These are phyloP conservation scores for Microstegium vimineum DNA, from an alignment of 176 grass and related monocot species.

Conservation along the genomic window DNA sequence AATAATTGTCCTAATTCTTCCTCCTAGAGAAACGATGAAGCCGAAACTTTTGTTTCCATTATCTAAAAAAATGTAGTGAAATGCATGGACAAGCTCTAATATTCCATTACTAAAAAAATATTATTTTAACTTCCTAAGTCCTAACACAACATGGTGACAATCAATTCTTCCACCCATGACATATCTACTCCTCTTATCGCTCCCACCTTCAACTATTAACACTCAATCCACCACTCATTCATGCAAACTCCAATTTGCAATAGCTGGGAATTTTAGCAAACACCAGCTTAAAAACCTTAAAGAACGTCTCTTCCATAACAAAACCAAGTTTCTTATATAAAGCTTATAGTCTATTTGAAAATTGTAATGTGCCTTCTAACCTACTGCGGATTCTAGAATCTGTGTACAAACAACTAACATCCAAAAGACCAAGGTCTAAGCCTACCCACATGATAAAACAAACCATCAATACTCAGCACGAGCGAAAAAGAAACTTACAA, in stretches of 20 bases:
- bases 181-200: background rate
- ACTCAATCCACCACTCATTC: background rate
- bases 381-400: background rate
- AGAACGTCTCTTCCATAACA: background rate
- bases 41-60: too few relatives aligned
- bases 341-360: background rate
- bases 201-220: background rate
- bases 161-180: background rate
- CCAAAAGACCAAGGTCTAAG: background rate
- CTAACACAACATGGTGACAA: background rate
- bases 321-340: background rate
- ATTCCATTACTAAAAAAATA: background rate
- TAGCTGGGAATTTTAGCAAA: background rate
- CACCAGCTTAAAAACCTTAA: background rate
- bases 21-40: too few relatives aligned
- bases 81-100: background rate
- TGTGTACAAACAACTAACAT: background rate
- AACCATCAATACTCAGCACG: background rate
- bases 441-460: constrained; percentile 16
- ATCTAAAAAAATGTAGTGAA: too few relatives aligned
- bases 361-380: background rate
- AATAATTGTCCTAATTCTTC: too few relatives aligned
- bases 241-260: background rate
- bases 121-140: background rate
- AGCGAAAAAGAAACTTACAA: background rate